These are phyloP conservation scores for Russula emetica DNA, from an alignment of 768 basidiomycete genomes.

Conservation along the genomic window DNA sequence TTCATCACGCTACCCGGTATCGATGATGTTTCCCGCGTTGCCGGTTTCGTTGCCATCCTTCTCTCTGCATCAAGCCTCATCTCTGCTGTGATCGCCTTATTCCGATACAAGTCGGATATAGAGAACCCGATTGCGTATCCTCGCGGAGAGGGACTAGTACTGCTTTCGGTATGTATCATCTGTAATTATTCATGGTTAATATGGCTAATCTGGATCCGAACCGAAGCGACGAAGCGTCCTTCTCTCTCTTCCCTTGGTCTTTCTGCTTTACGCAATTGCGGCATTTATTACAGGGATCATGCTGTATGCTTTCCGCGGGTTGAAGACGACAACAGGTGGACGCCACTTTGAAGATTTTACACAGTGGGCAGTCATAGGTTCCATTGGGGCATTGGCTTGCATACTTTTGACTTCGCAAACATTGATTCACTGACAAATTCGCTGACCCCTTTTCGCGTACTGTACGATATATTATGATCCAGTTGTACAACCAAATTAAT, in stretches of 20 bases:
- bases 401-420: constrained; percentile 52
- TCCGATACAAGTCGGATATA: constrained; percentile 65
- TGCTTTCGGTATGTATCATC: constrained; percentile 42
- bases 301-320: constrained; percentile 59
- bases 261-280: constrained; percentile 65
- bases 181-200: constrained; percentile 23
- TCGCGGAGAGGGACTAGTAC: constrained; percentile 53
- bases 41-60: constrained; percentile 62
- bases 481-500: background rate
- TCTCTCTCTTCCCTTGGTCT: constrained; percentile 68
- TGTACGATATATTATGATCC: background rate
- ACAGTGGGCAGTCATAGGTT: constrained; percentile 59
- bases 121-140: constrained; percentile 45
- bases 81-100: constrained; percentile 63
- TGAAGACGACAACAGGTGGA: constrained; percentile 39
- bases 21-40: constrained; percentile 57
- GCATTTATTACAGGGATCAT: constrained; percentile 64
- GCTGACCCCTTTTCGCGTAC: background rate
- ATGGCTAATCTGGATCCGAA: constrained; percentile 20
- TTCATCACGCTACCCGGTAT: constrained; percentile 75
- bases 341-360: constrained; percentile 55
- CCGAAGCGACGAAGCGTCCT: constrained; percentile 56
- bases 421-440: constrained; percentile 23
- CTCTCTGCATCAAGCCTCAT: constrained; percentile 68
- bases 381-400: constrained; percentile 59